Conservation (phyloP, 331 rosid species). For the Saraca asoca region DNA sequence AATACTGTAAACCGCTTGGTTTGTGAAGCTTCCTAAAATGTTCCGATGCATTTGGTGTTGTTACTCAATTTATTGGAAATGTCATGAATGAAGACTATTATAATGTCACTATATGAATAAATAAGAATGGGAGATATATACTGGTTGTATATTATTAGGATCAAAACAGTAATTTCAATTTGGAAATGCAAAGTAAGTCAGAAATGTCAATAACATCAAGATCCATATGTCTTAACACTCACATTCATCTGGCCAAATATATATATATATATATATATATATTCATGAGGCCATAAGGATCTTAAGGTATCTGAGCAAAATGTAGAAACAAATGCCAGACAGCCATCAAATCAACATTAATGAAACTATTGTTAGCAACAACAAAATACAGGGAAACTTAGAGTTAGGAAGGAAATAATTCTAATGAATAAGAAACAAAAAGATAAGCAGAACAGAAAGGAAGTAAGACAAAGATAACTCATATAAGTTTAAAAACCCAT, state of each 20-base stretch:
- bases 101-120: neutral
- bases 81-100: neutral
- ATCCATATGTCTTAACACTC: no score
- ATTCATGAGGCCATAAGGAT: neutral
- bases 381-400: no score
- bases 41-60: constrained; percentile 1
- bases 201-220: neutral
- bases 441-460: neutral
- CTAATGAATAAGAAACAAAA: neutral
- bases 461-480: no score
- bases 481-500: no score
- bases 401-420: neutral
- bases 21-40: neutral
- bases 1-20: neutral
- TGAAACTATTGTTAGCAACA: constrained; percentile 3
- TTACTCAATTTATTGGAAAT: neutral
- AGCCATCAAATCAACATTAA: neutral
- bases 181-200: neutral
- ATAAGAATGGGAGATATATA: neutral
- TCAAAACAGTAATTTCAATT: no score
- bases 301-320: neutral
- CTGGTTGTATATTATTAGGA: neutral
- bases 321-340: neutral
- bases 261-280: no score
- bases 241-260: no score